Evolutionary conservation across 768 basidiomycete genomes (phyloP), one percentile per base, ranked within the genome.

Genomic region (Pleurotus citrinopileatus): DNA sequence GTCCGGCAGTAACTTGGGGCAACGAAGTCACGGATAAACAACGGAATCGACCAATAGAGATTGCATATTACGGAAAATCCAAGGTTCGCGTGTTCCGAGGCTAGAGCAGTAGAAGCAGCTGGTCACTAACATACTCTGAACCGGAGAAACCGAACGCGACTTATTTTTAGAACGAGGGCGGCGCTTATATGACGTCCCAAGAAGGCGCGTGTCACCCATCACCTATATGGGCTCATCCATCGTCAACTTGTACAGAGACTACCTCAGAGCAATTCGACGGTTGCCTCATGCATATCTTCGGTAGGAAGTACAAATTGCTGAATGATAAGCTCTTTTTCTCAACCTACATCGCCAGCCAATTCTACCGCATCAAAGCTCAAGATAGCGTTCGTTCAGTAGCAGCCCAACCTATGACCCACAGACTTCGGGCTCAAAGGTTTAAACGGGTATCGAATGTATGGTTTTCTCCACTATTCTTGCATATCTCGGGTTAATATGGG

Each of bases 321-420:
- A 45, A 20, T 51, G 23, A 50, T 46, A 15, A 50, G 53, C 53
- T 46, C n/a, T n/a, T n/a, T n/a, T n/a, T n/a, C n/a, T 51, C 47
- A 6, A 45, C 45, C n/a, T 5, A 23, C 48, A 27, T 47, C 15
- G 25, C 17, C 62, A 89, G 88, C 25, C 78, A 78, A 46, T 89
- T 89, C 65, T 90, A 82, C 67, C 77, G 73, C 55, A 63, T 87
- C 50, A 83, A 83, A 60, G 75, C 74, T 22, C 71, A 70, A 26
- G 80, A 87, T 62, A 86, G 84, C 64, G 69, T 84, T 38, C 76
- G 76, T n/a, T 70, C 73, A 12, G 63, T 82, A n/a, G 47, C 78
- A 29, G 55, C 63, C n/a, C 58, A 55, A n/a, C n/a, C n/a, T n/a
- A n/a, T n/a, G n/a, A n/a, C n/a, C 29, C 46, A 58, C 13, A 56